Conservation (phyloP, 306 rosid species). For the Prunus salicina region DNA sequence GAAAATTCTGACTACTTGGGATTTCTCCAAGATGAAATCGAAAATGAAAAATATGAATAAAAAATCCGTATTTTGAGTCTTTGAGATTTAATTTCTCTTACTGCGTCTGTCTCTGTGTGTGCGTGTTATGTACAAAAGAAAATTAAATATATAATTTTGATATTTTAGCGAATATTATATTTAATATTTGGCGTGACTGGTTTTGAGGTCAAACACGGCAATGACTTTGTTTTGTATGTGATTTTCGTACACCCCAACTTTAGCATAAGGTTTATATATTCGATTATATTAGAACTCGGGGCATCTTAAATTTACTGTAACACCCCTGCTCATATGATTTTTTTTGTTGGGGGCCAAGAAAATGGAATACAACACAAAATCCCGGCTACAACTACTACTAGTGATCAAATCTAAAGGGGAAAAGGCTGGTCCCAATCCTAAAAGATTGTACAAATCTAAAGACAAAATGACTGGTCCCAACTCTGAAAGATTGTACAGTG, state of each 20-base stretch:
- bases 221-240: conserved; percentile 44
- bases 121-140: neutral
- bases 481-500: too few relatives aligned
- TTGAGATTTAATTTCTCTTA: neutral
- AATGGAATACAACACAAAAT: too few relatives aligned
- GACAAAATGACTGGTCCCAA: too few relatives aligned
- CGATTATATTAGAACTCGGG: neutral
- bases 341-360: too few relatives aligned
- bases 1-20: neutral
- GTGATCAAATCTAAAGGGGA: too few relatives aligned
- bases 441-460: too few relatives aligned
- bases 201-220: conserved; percentile 88
- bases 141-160: neutral
- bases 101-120: neutral
- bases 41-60: neutral
- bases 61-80: conserved; percentile 8
- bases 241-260: conserved; percentile 31
- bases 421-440: too few relatives aligned
- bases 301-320: neutral
- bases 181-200: conserved; percentile 4
- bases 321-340: neutral
- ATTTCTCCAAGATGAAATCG: neutral
- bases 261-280: neutral
- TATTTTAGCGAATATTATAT: neutral
- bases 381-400: too few relatives aligned